phyloP scores from a whole-genome alignment of 2,329 filamentous ascomycete species.

The Xylariomycetidae sp. region DNA sequence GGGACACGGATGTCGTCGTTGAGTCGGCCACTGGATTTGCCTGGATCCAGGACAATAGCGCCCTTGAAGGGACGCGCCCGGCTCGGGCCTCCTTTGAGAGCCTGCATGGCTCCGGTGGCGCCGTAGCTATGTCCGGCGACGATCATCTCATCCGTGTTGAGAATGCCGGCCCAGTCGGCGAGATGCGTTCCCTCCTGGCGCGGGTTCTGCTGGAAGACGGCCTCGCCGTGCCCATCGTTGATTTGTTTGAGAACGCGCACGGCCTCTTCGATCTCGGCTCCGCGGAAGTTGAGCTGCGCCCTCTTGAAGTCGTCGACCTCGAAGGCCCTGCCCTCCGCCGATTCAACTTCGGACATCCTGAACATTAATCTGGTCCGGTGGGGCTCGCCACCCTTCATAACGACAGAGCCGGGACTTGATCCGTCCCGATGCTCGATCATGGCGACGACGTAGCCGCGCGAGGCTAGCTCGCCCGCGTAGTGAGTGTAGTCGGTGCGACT shows the following conservation, averaged over 20 bases:
- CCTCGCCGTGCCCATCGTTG: constrained; percentile 33
- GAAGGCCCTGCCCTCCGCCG: constrained; percentile 17
- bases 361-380: constrained; percentile 32
- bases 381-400: constrained; percentile 27
- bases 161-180: constrained; percentile 44
- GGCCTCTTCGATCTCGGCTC: constrained; percentile 44
- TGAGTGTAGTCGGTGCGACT: constrained; percentile 48
- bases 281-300: constrained; percentile 45
- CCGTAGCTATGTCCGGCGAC: constrained; percentile 63
- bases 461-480: constrained; percentile 46
- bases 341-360: constrained; percentile 32
- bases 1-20: constrained; percentile 57
- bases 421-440: constrained; percentile 50
- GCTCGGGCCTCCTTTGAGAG: constrained; percentile 45
- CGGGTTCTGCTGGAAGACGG: constrained; percentile 36
- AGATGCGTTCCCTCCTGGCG: constrained; percentile 44
- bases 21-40: constrained; percentile 58
- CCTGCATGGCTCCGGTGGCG: constrained; percentile 58
- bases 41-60: constrained; percentile 61
- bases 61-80: constrained; percentile 44
- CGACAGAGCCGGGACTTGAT: constrained; percentile 40
- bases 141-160: constrained; percentile 51
- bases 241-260: constrained; percentile 36
- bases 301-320: constrained; percentile 34
- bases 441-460: constrained; percentile 44